Base-by-base conservation (phyloP, 164 flowering plant genomes). In the Dillenia turbinata region DNA sequence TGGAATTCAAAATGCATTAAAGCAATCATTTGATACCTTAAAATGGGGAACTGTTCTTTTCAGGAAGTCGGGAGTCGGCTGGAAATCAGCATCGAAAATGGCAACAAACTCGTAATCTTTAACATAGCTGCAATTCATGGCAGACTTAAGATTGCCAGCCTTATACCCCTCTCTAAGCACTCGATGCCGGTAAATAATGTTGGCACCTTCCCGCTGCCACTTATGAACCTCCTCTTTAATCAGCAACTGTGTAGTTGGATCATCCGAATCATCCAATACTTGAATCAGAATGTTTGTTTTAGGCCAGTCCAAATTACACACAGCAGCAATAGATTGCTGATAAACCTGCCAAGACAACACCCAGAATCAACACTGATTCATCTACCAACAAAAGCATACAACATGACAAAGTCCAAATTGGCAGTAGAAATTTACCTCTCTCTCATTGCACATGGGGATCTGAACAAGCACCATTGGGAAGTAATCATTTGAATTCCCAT, bases 371-470 rank as follows among this genome's bases (percentile, higher is more conserved):
- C 40, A 33, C 40, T 33, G 5, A 4, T 33, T 4, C 40, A 33
- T 33, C 40, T 33, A 33, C 40, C 40, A 33, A 33, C 40, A 33
- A 33, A 33, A 33, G 40, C 5, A 33, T 33, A 33, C 40, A 33
- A 33, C 40, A 33, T 33, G 40, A 33, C 40, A 6, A 33, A 33
- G 40, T 33, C 40, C 40, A 33, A 33, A 33, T 33, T 33, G 40
- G 40, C 40, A 33, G 7, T 33, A 33, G 5, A 59, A 68, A 50
- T 2, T 64, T 81, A 93, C 98, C 96, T 94, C 97, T 66, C 80
- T 87, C 66, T 94, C 98, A 62, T 94, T 94, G 81, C 98, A 93
- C 98, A 93, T 93, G 51, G 98, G 98, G 77, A 93, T 93, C 88
- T 93, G 97, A 60, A 93, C 90, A 58, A 93, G 87, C 55, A 93